A percentile compares a stretch with the other conserved stretches of the same genome.
These are phyloP conservation scores for Apiosordaria backusii DNA, from an alignment of 495 filamentous ascomycete genomes.

Conservation along the genomic window DNA sequence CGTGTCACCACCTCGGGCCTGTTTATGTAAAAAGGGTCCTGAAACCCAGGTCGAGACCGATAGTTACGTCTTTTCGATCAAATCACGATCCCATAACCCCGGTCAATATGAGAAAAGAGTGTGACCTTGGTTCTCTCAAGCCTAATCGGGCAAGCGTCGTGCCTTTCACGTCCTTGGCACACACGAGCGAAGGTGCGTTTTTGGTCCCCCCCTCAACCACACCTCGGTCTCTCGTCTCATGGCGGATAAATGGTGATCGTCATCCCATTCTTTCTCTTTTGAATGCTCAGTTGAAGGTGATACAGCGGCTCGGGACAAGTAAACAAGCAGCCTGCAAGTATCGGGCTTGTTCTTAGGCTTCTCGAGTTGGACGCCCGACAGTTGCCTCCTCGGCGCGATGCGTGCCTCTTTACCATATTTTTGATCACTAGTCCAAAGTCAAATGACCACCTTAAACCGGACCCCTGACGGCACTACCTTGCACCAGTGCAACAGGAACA, in stretches of 20 bases:
- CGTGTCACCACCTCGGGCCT: neutral
- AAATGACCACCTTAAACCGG: slow-evolving; percentile 4
- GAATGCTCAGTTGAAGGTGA: neutral
- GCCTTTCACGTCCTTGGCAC: neutral
- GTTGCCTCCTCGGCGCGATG: neutral
- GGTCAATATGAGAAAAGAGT: neutral
- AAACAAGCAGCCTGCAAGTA: neutral
- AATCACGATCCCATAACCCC: neutral
- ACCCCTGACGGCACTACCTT: neutral
- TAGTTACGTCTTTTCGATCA: slow-evolving; percentile 2
- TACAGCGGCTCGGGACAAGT: neutral
- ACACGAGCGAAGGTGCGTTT: neutral
- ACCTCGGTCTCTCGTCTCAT: neutral
- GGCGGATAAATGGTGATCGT: neutral
- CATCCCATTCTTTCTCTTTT: neutral
- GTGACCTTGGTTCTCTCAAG: neutral
- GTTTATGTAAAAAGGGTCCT: neutral
- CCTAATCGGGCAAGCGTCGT: neutral
- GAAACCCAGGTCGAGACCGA: neutral
- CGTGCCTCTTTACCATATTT: neutral
- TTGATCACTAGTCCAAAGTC: neutral
- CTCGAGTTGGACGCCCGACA: neutral
- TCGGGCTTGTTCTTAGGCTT: neutral
- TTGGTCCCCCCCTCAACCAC: neutral
- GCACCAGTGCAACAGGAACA: neutral